Conservation (phyloP, 371 early-diverging fungal genomes). For the Mortierella sp. region DNA sequence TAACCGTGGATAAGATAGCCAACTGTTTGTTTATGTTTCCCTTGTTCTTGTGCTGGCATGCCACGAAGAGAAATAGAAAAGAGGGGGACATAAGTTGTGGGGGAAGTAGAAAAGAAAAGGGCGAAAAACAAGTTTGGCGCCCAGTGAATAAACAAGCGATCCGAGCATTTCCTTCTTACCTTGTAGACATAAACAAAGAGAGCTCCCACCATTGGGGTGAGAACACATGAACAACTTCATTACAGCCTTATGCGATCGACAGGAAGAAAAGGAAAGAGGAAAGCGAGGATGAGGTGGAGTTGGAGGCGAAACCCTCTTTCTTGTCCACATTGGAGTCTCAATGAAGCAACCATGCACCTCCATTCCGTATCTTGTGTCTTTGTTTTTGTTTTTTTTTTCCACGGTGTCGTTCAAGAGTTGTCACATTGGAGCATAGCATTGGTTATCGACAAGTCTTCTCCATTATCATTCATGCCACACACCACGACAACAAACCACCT, state of each 20-base stretch:
- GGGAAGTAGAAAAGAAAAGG: neutral
- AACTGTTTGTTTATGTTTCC: neutral
- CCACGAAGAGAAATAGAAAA: neutral
- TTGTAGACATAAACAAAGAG: neutral
- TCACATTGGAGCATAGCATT: neutral
- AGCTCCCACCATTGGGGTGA: too few species aligned
- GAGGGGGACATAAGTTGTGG: neutral
- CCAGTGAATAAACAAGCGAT: neutral
- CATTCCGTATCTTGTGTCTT: neutral
- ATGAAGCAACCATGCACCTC: neutral
- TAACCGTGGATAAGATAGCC: neutral
- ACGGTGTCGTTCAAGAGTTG: neutral
- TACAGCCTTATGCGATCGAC: neutral
- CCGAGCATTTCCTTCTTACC: neutral
- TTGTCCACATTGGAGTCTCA: too few species aligned
- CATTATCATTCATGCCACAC: neutral
- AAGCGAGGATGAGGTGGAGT: neutral
- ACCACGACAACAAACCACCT: neutral
- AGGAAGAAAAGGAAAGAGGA: neutral
- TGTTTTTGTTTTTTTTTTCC: neutral
- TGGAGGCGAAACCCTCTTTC: neutral
- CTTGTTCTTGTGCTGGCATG: too few species aligned
- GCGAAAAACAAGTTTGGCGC: neutral
- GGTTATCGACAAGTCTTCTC: neutral
- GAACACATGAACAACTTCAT: neutral